Evolutionary conservation across 352 stramenopile species (phyloP).

Genomic region (Blastocystis sp.): DNA sequence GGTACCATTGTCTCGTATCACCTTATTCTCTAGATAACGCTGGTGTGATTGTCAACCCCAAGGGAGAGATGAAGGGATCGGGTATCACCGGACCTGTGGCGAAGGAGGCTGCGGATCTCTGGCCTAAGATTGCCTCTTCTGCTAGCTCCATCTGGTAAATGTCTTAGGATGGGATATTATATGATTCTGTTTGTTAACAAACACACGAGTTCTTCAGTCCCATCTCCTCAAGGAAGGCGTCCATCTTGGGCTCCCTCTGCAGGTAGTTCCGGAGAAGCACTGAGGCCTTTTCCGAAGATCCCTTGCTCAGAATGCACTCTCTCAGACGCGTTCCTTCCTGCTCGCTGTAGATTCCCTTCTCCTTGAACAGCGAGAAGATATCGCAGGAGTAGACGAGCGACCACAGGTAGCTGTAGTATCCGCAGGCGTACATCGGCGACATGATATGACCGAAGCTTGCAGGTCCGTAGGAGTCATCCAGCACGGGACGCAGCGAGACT

Average conservation of each 20-base stretch:
- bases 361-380: constrained; percentile 56
- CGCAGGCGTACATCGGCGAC: constrained; percentile 50
- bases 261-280: constrained; percentile 70
- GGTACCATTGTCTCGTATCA: constrained; percentile 57
- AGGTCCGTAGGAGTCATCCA: neutral
- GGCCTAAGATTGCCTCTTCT: constrained; percentile 97
- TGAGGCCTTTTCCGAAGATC: constrained; percentile 67
- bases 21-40: constrained; percentile 74
- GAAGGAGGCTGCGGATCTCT: constrained; percentile 99
- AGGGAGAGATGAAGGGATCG: constrained; percentile 99
- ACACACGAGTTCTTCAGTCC: constrained; percentile 59
- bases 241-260: constrained; percentile 67
- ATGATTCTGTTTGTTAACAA: constrained; percentile 22
- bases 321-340: neutral
- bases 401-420: constrained; percentile 55
- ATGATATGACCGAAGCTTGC: constrained; percentile 53
- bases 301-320: constrained; percentile 69
- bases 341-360: constrained; percentile 43
- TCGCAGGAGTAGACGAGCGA: constrained; percentile 40
- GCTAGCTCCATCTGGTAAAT: constrained; percentile 97
- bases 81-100: constrained; percentile 95
- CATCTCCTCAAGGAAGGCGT: constrained; percentile 71
- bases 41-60: constrained; percentile 99
- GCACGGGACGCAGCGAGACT: neutral
- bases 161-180: neutral